phyloP scores from a whole-genome alignment of 352 stramenopile genomes.

The Pythium rhizo-oryzae region DNA sequence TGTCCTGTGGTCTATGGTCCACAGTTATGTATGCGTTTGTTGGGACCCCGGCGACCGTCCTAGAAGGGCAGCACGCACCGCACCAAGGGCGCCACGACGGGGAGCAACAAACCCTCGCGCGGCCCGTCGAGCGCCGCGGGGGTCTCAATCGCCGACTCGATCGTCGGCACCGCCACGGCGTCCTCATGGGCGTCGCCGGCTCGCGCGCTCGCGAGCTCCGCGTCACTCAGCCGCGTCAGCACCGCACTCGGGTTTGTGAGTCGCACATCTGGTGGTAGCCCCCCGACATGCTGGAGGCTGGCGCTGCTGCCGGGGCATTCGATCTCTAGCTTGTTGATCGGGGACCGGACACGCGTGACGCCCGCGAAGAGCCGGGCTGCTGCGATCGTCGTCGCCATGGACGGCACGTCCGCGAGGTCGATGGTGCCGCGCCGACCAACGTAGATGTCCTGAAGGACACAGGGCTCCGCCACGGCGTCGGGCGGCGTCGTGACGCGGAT shows the following conservation, averaged over 20 bases:
- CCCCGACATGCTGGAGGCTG: neutral
- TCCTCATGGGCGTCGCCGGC: too few relatives aligned
- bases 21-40: too few relatives aligned
- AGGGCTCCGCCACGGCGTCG: neutral
- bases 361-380: neutral
- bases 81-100: neutral
- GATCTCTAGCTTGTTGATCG: neutral
- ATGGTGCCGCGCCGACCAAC: neutral
- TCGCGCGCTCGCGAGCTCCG: neutral
- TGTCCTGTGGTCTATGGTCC: neutral
- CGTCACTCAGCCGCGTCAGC: neutral
- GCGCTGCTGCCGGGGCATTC: neutral
- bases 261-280: neutral
- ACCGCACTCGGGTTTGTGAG: too few relatives aligned
- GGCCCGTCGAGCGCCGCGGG: neutral
- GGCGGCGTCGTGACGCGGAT: neutral
- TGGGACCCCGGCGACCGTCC: too few relatives aligned
- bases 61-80: conserved; percentile 1
- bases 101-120: neutral
- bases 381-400: neutral
- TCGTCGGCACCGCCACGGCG: neutral
- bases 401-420: neutral
- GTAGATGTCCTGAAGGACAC: neutral
- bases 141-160: conserved; percentile 5
- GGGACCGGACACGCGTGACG: neutral